Evolutionary conservation across 139 green algal species (phyloP).

Genomic region (Chlorella sp.): DNA sequence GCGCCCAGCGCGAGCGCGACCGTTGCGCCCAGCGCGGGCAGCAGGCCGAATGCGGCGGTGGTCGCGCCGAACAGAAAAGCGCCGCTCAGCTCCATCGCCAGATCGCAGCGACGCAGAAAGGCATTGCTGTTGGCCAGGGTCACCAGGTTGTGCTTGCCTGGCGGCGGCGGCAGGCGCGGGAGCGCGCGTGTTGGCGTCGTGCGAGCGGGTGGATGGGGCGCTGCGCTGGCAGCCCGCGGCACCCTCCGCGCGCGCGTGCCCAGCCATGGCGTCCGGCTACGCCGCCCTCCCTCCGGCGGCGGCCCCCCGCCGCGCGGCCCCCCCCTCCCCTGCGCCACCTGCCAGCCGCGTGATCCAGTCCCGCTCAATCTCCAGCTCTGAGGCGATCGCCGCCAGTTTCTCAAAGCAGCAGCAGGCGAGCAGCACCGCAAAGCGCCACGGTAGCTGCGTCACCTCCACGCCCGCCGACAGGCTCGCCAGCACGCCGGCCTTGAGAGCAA

Average conservation of each 20-base stretch:
- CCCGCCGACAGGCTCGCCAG: not conserved
- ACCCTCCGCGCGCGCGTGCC: no score
- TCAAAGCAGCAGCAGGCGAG: conserved; percentile 4
- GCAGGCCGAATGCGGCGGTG: conserved; percentile 19
- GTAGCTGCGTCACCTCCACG: conserved; percentile 14
- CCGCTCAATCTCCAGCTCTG: conserved; percentile 51
- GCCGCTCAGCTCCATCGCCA: conserved; percentile 41
- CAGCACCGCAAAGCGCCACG: not conserved
- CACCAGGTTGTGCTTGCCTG: conserved; percentile 39
- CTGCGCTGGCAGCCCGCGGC: no score
- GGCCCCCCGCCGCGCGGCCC: not conserved
- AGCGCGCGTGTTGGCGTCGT: no score
- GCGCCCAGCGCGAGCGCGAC: conserved; percentile 17
- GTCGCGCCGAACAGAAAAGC: conserved; percentile 37
- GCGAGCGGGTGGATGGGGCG: no score
- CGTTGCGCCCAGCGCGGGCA: conserved; percentile 15
- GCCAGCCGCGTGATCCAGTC: conserved; percentile 50
- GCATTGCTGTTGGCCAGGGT: conserved; percentile 42
- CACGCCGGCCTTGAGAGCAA: not conserved
- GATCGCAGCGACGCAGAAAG: conserved; percentile 40
- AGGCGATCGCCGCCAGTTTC: conserved; percentile 21
- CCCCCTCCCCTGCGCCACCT: no score
- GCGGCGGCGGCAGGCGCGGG: not conserved
- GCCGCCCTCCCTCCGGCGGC: not conserved
- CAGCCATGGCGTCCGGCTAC: not conserved